phyloP scores from a whole-genome alignment of 2,329 filamentous ascomycete genomes.

The Aspergillus pseudoterreus region DNA sequence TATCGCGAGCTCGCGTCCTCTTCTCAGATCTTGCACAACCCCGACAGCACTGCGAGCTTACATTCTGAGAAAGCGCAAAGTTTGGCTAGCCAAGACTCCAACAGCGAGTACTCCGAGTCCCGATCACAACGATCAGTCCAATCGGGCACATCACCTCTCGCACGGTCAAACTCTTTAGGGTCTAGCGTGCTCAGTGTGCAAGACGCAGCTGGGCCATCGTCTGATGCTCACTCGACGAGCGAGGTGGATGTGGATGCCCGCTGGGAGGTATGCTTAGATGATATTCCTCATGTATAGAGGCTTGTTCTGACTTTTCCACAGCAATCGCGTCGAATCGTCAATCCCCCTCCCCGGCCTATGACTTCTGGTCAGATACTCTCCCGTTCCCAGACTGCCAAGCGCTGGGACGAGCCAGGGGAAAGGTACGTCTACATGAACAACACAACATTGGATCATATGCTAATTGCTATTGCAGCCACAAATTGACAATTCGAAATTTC shows the following conservation, averaged over 20 bases:
- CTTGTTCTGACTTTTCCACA: constrained; percentile 17
- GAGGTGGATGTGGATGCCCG: constrained; percentile 37
- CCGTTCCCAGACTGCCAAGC: constrained; percentile 19
- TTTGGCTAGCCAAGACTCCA: constrained; percentile 36
- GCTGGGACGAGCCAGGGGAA: constrained; percentile 27
- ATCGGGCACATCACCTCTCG: constrained; percentile 35
- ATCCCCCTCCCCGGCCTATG: constrained; percentile 27
- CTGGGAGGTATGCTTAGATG: constrained; percentile 31
- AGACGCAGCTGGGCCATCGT: constrained; percentile 20
- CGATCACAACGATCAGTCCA: constrained; percentile 34
- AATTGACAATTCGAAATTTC: constrained; percentile 33
- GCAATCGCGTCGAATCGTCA: constrained; percentile 33
- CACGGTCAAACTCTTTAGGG: constrained; percentile 30
- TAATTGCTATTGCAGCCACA: constrained; percentile 20
- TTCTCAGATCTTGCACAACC: constrained; percentile 58
- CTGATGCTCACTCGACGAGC: constrained; percentile 32
- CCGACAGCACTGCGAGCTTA: constrained; percentile 25
- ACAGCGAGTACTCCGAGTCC: constrained; percentile 35
- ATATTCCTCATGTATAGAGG: no score
- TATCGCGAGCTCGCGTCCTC: constrained; percentile 81
- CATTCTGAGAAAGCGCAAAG: constrained; percentile 29
- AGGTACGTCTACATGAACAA: constrained; percentile 20
- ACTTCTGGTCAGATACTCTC: constrained; percentile 26
- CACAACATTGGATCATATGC: not conserved
- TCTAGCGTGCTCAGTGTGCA: constrained; percentile 27